Base-by-base conservation (phyloP, 441 rosid genomes). In the Capsella rubella region DNA sequence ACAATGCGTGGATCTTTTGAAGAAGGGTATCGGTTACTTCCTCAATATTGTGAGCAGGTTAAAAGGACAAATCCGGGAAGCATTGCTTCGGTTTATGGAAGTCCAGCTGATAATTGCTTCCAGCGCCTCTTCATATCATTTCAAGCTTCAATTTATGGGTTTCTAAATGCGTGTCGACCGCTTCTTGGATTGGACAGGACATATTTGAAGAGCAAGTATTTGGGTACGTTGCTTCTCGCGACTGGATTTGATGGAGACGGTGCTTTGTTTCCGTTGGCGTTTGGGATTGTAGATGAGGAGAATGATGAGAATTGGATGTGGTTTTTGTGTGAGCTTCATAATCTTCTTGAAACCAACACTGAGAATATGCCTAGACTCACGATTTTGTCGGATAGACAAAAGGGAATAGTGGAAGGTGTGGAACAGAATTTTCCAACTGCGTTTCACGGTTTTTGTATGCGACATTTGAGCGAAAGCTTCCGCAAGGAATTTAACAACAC, bases 271-370 rank as follows among this genome's bases (percentile, higher is more conserved):
- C 99, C 97, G 6, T 66, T 95, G 78, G 97, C 98, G 46, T 92
- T 95, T 76, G 99, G 97, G 54, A 91, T 89, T 59, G 91, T 92
- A 42, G 98, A 95, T 15, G 98, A 92, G 78, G 98, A 95, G 82
- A 95, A 83, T 65, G 97, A 95, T 32, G 97, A 95, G 74, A 95
- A 89, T 57, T 95, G 99, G 98, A 92, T 92, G 98, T 95, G 99
- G 99, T 95, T 95, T 83, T 83, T 95, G 40, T 89, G 96, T 61
- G 98, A 92, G 80, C 97, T 95, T 74, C 97, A 89, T 75, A 92
- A 81, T 57, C 90, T 92, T 65, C 94, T 95, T 4, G 99, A 92
- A 81, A 82, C 93, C 32, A 95, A 95, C 65, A 86, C 97, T 0
- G 98, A 95, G 85, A 95, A 92, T 87, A 95, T 95, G 99, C 97